Base-by-base conservation (phyloP, 1,284 basidiomycete species). In the Tylopilus sp. region DNA sequence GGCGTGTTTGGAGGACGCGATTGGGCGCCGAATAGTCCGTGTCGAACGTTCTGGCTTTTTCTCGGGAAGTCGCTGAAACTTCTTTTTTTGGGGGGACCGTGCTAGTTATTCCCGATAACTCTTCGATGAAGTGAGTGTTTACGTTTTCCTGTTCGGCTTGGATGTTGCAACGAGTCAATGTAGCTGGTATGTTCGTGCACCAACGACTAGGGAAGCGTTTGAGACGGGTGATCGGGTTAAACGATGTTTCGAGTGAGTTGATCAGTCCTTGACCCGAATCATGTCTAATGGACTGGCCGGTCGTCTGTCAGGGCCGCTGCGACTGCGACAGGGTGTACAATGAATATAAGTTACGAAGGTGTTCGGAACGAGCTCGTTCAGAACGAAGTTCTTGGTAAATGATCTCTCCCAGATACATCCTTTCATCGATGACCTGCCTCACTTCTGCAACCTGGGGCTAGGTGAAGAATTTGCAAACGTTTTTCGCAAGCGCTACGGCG, bases 31-130 rank as follows among this genome's bases (percentile, higher is more conserved):
- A 83, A 83, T 49, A 77, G 83, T 82, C 39, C 26, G 38, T 45
- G 50, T 48, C 40, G 52, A 54, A 28, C 12, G 1, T 9, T 12
- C 10, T 41, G 21, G 13, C 19, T 13, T 30, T 16, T 13, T 6
- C 2, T 40, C 21, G 39, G 19, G 28, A 38, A 8, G 8, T 30
- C 12, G 6, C 42, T 49, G 15, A 54, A 16, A n/a, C 25, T 41
- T 15, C n/a, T n/a, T 12, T 41, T 28, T 21, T 31, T 33, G 23
- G 23, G 23, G 23, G 23, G 23, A 23, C 23, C 29, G 6, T 7
- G 5, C 25, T 43, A 87, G 87, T 92, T 49, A 91, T 92, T 47
- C 90, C 89, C 2, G 87, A 87, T 58, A 78, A 85, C 55, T 76
- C 86, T 3, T 80, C 79, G 54, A 78, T 89, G 72, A 66, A 73